A percentile compares a stretch with the other conserved stretches of the same genome.
Evolutionary conservation across 2,329 filamentous ascomycete species (phyloP).

Genomic region (Aureobasidium musti): DNA sequence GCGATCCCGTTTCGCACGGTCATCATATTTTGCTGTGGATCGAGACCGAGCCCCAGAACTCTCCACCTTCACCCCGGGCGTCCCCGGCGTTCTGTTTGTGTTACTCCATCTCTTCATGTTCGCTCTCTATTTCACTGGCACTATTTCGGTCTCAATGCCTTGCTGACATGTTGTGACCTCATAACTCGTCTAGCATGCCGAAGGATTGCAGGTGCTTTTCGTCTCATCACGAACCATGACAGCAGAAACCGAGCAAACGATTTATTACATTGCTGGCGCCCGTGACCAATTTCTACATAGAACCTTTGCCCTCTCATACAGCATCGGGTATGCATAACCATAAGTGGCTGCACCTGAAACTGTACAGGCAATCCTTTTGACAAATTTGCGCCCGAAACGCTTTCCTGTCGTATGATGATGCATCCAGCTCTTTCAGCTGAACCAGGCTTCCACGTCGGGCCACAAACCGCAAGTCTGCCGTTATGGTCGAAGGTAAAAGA

Average conservation of each 20-base stretch:
- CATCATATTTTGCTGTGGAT: constrained; percentile 1
- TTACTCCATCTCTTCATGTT: constrained; percentile 17
- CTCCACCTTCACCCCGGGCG: constrained; percentile 10
- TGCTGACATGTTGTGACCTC: constrained; percentile 14
- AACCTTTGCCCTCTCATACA: not conserved
- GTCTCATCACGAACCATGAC: not conserved
- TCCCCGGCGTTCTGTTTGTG: constrained; percentile 16
- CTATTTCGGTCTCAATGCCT: constrained; percentile 13
- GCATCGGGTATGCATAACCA: not conserved
- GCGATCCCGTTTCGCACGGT: not conserved
- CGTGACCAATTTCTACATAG: not conserved
- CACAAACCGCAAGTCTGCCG: not conserved
- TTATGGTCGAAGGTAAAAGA: not conserved
- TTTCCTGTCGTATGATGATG: not conserved
- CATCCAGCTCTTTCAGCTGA: not conserved
- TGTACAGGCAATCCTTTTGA: too few relatives aligned
- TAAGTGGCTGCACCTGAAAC: not conserved
- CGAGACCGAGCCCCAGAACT: constrained; percentile 14
- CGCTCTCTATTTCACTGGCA: not conserved
- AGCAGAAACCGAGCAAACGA: not conserved
- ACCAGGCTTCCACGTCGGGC: not conserved
- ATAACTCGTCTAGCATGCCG: constrained; percentile 1
- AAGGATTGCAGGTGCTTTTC: not conserved
- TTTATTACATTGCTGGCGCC: not conserved
- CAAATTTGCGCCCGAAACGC: not conserved